Evolutionary conservation across 345 rosid genomes (phyloP), one percentile per base, ranked within the genome.

Genomic region (Leavenworthia alabamica): DNA sequence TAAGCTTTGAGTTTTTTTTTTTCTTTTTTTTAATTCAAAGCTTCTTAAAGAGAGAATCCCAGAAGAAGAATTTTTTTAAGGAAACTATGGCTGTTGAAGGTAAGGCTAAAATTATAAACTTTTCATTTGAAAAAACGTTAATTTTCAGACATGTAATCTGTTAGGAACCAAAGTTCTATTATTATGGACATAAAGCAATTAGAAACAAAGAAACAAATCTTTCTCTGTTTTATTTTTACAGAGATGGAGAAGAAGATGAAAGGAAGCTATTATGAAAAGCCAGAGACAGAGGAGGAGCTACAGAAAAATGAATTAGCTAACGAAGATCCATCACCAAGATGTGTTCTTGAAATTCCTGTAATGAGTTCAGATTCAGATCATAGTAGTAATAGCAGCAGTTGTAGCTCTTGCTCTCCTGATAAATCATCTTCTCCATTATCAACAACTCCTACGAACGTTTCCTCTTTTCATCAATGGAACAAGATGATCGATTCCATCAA

Each of bases 291-390:
- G 28, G 76, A 64, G n/a, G 76, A 65, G n/a, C 19, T 5, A 27
- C 17, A 51, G 29, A 68, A 48, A 40, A 47, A 23, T 44, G 78
- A 73, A 0, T 61, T 31, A 23, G 28, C 7, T 0, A 39, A 52
- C 8, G 85, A 77, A 6, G 59, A 57, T 17, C 60, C 74, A 16
- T 86, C 91, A 0, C 92, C 92, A 15, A 78, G 88, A 63, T 72
- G 88, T 20, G 88, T 85, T 0, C 60, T 88, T 41, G 92, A 82
- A 63, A 78, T 75, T 10, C 82, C 81, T 1, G 66, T 49, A 17
- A 68, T 35, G 40, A 68, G 78, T 15, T 47, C 79, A 8, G 83
- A 81, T 56, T 80, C 79, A 10, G 84, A 81, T 43, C 67, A 35
- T 42, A 78, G 81, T 52, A 66, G 73, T 69, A n/a, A n/a, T n/a